Percentiles rank a stretch among this genome's conserved stretches.
phyloP scores from a whole-genome alignment of 768 basidiomycete genomes.

The Xerocomellus intermedius region DNA sequence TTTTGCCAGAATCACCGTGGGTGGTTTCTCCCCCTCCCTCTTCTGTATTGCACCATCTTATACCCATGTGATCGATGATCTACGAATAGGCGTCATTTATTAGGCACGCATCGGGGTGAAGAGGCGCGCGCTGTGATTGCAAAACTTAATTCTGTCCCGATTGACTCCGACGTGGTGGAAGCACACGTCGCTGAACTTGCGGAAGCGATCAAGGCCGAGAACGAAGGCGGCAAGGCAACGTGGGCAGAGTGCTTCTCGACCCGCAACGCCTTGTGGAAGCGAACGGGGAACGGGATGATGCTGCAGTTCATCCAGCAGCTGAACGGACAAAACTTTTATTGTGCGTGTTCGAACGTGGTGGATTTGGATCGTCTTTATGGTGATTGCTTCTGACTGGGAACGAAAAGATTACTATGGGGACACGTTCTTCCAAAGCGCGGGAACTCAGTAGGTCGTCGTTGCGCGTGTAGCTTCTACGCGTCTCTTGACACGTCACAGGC shows the following conservation, averaged over 20 bases:
- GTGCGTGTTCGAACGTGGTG: constrained; percentile 8
- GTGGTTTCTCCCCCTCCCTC: background rate
- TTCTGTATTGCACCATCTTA: background rate
- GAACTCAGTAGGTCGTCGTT: constrained; percentile 47
- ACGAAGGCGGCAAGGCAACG: no score
- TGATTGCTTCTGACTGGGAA: background rate
- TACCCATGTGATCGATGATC: background rate
- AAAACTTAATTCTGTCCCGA: constrained; percentile 14
- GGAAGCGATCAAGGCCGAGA: constrained; percentile 13
- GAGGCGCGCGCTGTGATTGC: constrained; percentile 13
- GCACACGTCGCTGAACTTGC: constrained; percentile 12
- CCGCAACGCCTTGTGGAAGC: no score
- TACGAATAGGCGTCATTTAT: constrained; percentile 8
- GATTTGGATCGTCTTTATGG: no score
- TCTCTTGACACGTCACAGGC: constrained; percentile 26
- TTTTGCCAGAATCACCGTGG: constrained; percentile 17
- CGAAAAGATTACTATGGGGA: constrained; percentile 15
- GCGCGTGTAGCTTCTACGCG: no score
- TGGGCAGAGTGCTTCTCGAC: no score
- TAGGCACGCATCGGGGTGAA: background rate
- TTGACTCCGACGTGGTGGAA: constrained; percentile 13
- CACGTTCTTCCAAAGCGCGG: constrained; percentile 48
- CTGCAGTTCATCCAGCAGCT: constrained; percentile 17
- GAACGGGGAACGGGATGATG: no score
- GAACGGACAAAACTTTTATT: constrained; percentile 18